These are phyloP conservation scores for Gloeopeniophorella convolvens DNA, from an alignment of 768 basidiomycete species.

Conservation along the genomic window DNA sequence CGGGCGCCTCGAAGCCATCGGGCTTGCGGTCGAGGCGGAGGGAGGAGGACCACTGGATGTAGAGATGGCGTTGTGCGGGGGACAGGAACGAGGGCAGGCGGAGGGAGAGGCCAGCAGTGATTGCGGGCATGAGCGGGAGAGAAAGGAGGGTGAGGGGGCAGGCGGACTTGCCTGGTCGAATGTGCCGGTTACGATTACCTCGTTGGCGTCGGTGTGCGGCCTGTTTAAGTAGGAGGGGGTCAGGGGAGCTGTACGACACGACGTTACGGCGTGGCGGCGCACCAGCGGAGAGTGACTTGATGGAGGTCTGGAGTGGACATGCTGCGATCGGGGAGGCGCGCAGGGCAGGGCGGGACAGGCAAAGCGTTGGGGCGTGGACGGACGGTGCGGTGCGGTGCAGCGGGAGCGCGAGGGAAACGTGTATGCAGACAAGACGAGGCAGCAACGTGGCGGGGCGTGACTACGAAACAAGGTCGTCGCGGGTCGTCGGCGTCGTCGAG, in stretches of 20 bases:
- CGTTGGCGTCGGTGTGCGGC: conserved; percentile 18
- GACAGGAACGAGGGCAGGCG: conserved; percentile 19
- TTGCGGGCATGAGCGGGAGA: conserved; percentile 13
- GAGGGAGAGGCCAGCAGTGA: conserved; percentile 17
- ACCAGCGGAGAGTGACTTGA: conserved; percentile 15
- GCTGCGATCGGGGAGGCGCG: conserved; percentile 2
- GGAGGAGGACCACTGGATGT: conserved; percentile 25
- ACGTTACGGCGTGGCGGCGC: conserved; percentile 7
- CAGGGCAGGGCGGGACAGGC: neutral
- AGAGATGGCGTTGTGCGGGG: conserved; percentile 14
- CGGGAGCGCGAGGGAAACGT: conserved; percentile 2
- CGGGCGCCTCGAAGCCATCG: conserved; percentile 25
- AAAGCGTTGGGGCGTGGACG: neutral
- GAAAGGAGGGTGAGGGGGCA: neutral
- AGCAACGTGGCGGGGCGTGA: no score
- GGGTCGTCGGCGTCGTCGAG: neutral
- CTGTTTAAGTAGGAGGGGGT: conserved; percentile 12
- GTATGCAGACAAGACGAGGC: neutral
- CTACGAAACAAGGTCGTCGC: neutral
- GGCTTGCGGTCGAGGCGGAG: conserved; percentile 25
- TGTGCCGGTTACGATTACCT: conserved; percentile 21
- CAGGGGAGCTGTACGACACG: conserved; percentile 3
- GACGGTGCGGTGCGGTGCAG: neutral
- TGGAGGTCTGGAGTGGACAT: conserved; percentile 15
- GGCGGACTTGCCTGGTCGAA: conserved; percentile 22